Evolutionary conservation across 495 filamentous ascomycete species (phyloP).

Genomic region (Penicillium silybi): DNA sequence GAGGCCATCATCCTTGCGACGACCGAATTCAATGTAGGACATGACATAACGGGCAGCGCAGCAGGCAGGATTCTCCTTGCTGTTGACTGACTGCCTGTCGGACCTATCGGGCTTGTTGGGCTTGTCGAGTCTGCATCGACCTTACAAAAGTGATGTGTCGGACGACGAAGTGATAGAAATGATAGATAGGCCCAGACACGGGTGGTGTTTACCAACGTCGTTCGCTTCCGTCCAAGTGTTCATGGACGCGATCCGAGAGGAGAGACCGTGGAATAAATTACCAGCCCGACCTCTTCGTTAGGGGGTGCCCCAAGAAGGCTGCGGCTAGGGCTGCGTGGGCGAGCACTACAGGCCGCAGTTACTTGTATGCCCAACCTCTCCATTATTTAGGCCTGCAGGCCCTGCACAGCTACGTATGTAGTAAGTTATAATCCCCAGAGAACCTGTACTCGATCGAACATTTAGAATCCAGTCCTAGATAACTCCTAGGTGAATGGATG

Average conservation of each 20-base stretch:
- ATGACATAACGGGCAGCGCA: slow-evolving; percentile 22
- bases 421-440: not conserved
- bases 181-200: not conserved
- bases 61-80: slow-evolving; percentile 20
- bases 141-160: slow-evolving; percentile 3
- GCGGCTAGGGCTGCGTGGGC: slow-evolving; percentile 13
- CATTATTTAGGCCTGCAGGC: slow-evolving; percentile 17
- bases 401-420: too few relatives aligned
- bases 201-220: not conserved
- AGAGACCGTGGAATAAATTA: not conserved
- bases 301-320: not conserved
- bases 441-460: not conserved
- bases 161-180: slow-evolving; percentile 15
- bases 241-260: not conserved
- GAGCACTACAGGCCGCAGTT: slow-evolving; percentile 16
- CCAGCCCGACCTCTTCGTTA: slow-evolving; percentile 9
- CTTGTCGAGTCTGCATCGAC: not conserved
- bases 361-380: slow-evolving; percentile 24
- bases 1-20: slow-evolving; percentile 1
- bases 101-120: not conserved
- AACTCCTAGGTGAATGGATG: not conserved
- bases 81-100: slow-evolving; percentile 1
- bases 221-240: not conserved
- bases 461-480: not conserved
- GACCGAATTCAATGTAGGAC: slow-evolving; percentile 17